Conservation (phyloP, 805 yeast genomes). For the Zygosaccharomyces gambellarensis region DNA sequence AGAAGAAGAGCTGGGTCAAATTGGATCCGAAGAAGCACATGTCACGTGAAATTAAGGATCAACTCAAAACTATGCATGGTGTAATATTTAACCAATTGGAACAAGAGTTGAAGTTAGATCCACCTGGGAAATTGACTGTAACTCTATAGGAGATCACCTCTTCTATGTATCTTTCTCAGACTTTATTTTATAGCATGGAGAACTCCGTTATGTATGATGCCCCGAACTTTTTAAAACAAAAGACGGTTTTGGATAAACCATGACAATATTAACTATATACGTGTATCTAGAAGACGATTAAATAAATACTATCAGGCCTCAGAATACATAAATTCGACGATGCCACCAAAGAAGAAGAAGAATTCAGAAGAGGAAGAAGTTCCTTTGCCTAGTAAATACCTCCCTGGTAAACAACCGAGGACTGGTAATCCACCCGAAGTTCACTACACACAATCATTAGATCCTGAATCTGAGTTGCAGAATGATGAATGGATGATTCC, state of each 20-base stretch:
- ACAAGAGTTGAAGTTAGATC: conserved; percentile 16
- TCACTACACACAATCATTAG: conserved; percentile 28
- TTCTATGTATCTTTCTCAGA: background rate
- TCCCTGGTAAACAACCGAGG: conserved; percentile 35
- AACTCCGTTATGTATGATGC: background rate
- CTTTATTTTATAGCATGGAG: background rate
- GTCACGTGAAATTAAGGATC: conserved; percentile 9
- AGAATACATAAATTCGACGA: background rate
- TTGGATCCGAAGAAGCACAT: conserved; percentile 14
- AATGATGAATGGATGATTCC: conserved; percentile 33
- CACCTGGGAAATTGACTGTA: conserved; percentile 19
- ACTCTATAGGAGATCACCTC: conserved; percentile 10
- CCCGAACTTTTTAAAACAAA: background rate
- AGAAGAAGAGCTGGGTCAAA: conserved; percentile 14
- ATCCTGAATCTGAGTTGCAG: conserved; percentile 31
- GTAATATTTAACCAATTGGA: conserved; percentile 14
- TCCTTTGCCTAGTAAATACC: conserved; percentile 18
- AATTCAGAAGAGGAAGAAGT: conserved; percentile 12
- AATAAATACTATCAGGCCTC: too few species aligned
- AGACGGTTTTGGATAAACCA: background rate
- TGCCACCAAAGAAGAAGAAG: conserved; percentile 25
- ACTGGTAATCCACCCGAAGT: conserved; percentile 19
- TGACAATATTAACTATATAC: too few species aligned
- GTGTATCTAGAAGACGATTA: background rate
- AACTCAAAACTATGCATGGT: conserved; percentile 13